phyloP scores from a whole-genome alignment of 257 asterid genomes.

The Nicotiana knightiana region DNA sequence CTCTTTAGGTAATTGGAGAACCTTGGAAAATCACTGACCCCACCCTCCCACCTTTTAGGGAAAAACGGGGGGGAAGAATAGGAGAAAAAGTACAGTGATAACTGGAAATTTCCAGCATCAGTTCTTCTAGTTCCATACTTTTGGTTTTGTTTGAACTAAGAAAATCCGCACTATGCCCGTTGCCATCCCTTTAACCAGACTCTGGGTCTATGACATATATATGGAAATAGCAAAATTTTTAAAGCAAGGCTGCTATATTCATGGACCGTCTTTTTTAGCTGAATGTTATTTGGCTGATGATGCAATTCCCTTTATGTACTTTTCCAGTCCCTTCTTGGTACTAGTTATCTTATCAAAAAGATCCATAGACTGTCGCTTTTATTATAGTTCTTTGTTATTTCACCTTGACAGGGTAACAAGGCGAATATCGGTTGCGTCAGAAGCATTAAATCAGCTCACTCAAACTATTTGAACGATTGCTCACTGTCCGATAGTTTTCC shows the following conservation, averaged over 20 bases:
- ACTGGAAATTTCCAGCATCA: neutral
- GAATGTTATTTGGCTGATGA: neutral
- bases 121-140: no score
- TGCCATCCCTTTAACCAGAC: neutral
- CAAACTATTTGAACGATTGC: conserved; percentile 57
- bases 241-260: neutral
- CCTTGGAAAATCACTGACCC: neutral
- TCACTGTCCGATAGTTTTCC: conserved; percentile 55
- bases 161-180: neutral
- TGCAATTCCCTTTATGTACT: neutral
- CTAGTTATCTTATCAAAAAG: neutral
- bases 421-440: conserved; percentile 36
- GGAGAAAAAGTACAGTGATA: neutral
- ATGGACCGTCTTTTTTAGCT: neutral
- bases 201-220: neutral
- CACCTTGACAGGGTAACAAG: conserved; percentile 66
- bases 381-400: neutral
- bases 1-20: neutral
- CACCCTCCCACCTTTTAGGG: neutral
- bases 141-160: no score
- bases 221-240: neutral
- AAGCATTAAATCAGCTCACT: conserved; percentile 38
- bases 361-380: neutral
- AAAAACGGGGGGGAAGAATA: neutral
- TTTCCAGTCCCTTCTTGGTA: neutral